Evolutionary conservation across 306 rosid species (phyloP), one percentile per base, ranked within the genome.

Genomic region (Potentilla sterilis): DNA sequence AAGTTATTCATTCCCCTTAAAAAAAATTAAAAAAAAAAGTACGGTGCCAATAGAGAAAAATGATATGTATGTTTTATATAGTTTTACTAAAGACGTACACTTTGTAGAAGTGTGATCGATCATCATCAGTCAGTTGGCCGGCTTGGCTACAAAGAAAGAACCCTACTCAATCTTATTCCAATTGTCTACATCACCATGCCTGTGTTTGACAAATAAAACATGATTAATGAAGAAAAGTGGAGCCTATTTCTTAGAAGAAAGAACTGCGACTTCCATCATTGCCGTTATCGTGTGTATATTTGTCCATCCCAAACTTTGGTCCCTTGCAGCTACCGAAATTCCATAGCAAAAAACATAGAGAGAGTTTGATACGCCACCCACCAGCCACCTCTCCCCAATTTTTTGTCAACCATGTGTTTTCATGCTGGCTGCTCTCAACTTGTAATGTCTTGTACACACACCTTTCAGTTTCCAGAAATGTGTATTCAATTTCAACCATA

Each of bases 321-420:
- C 83, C 80, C 49, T 47, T 4, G 57, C 59, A 52, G 59, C 16
- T 16, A 32, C 13, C 52, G 73, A 61, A 78, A 82, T 42, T 77
- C 74, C 69, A 59, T n/a, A 51, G 35, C 37, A 59, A 32, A 9
- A 6, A 59, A 59, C 0, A 9, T 2, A 22, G 64, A 59, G 64
- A 59, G 38, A 75, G 80, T 74, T 82, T 70, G 78, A 69, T 55
- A 75, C 82, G 79, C 85, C 75, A 78, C 73, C 79, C 71, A 73
- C 74, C 75, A n/a, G 32, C 75, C 61, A 18, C 68, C 58, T 51
- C 58, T n/a, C 42, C 37, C 34, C 65, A 43, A 43, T 55, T 0
- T 65, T 67, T 66, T 47, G 70, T 67, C 81, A 73, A 77, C 78
- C 78, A 4, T 41, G 57, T 9, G 12, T 63, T 64, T 72, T 69